A percentile compares a stretch with the other conserved stretches of the same genome.
Conservation (phyloP, 73 alveolate species). For the Effrenium voratum region DNA sequence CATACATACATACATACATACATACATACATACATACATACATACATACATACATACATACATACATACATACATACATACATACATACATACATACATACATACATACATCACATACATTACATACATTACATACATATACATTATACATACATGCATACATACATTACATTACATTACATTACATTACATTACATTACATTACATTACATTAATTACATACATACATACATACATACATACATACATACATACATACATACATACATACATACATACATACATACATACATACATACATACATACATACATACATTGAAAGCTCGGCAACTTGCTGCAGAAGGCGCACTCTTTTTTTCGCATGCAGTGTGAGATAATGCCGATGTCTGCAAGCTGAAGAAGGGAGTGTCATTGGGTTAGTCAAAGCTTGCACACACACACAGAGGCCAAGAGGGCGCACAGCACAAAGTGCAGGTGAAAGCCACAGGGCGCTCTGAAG, state of each 20-base stretch:
- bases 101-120: slow-evolving; percentile 12
- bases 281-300: not conserved
- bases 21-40: slow-evolving; percentile 20
- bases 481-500: too few relatives aligned
- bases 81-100: not conserved
- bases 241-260: slow-evolving; percentile 6
- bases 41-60: too few relatives aligned
- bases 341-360: too few relatives aligned
- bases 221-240: slow-evolving; percentile 12
- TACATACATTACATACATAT: not conserved
- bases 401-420: too few relatives aligned
- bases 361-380: too few relatives aligned
- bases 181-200: not conserved
- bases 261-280: not conserved
- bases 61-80: slow-evolving; percentile 6
- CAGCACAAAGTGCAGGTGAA: too few relatives aligned
- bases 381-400: too few relatives aligned
- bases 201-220: not conserved
- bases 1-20: not conserved
- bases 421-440: too few relatives aligned
- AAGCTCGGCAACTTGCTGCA: too few relatives aligned
- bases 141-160: not conserved
- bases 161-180: not conserved
- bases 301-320: not conserved
- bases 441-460: too few relatives aligned